phyloP scores from a whole-genome alignment of 2,329 filamentous ascomycete genomes.

The Epichloe gansuensis region DNA sequence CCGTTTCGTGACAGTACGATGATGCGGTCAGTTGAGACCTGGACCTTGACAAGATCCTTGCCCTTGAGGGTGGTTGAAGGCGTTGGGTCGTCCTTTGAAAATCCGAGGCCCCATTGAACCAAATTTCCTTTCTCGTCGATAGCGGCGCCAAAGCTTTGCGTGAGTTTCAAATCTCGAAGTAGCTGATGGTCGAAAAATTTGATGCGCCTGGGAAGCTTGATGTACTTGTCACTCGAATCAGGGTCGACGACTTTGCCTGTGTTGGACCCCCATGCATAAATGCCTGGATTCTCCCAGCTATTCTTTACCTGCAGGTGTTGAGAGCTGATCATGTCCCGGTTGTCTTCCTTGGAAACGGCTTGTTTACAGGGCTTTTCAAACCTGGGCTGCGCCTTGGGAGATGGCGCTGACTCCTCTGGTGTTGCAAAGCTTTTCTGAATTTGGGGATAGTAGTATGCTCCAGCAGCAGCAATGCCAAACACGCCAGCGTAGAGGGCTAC shows the following conservation, averaged over 20 bases:
- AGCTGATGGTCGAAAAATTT: constrained; percentile 73
- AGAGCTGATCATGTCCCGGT: constrained; percentile 64
- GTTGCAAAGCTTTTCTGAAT: constrained; percentile 15
- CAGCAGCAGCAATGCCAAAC: constrained; percentile 27
- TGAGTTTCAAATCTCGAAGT: constrained; percentile 77
- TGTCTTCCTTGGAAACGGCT: constrained; percentile 54
- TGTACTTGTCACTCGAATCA: constrained; percentile 59
- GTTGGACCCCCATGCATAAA: constrained; percentile 93
- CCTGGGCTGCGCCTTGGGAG: constrained; percentile 39
- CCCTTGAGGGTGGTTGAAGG: constrained; percentile 66
- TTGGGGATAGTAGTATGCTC: constrained; percentile 26
- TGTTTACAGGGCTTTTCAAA: constrained; percentile 55
- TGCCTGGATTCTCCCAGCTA: constrained; percentile 71
- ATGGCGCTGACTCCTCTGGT: constrained; percentile 8
- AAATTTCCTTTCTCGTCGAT: constrained; percentile 80
- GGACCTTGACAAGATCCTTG: constrained; percentile 66
- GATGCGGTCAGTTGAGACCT: constrained; percentile 71
- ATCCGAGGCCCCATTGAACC: constrained; percentile 81
- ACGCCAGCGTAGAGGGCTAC: constrained; percentile 16
- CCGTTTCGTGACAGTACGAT: constrained; percentile 66
- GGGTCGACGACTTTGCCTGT: constrained; percentile 74
- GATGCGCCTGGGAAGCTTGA: constrained; percentile 73
- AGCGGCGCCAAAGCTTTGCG: constrained; percentile 70
- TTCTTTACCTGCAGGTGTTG: constrained; percentile 81
- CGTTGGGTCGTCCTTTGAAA: constrained; percentile 47